Percentiles rank a stretch among this genome's conserved stretches.
Conservation (phyloP, 768 basidiomycete species). For the Rhodotorula taiwanensis region DNA sequence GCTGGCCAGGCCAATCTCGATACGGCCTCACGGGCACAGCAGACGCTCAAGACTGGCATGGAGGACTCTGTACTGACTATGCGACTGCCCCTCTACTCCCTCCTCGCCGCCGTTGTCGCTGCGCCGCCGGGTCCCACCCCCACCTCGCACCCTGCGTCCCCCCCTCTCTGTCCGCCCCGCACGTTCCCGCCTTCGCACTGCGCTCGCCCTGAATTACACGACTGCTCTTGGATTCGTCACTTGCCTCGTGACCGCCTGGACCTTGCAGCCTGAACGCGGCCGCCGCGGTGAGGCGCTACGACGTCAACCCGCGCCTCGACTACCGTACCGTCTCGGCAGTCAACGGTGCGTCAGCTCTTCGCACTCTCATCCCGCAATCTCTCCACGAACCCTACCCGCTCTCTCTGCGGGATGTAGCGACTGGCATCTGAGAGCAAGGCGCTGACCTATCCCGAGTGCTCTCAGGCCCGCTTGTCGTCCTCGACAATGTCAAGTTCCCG, state of each 20-base stretch:
- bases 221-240: not conserved
- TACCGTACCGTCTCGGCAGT: constrained; percentile 98
- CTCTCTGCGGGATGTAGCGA: not conserved
- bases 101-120: too few relatives aligned
- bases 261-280: constrained; percentile 33
- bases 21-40: not conserved
- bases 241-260: not conserved
- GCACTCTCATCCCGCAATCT: not conserved
- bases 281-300: constrained; percentile 31
- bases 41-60: not conserved
- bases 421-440: not conserved
- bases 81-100: too few relatives aligned
- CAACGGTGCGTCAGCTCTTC: constrained; percentile 55
- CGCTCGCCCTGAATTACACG: too few relatives aligned
- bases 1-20: not conserved
- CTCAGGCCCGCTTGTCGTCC: constrained; percentile 73
- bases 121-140: too few relatives aligned
- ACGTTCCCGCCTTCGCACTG: too few relatives aligned
- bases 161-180: too few relatives aligned
- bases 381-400: too few relatives aligned
- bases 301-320: constrained; percentile 49
- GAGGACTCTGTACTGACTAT: not conserved
- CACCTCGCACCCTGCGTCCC: too few relatives aligned
- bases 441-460: constrained; percentile 41
- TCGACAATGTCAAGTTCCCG: constrained; percentile 99